Conservation (phyloP, 169 alveolate species). For the Plasmodium knowlesi region DNA sequence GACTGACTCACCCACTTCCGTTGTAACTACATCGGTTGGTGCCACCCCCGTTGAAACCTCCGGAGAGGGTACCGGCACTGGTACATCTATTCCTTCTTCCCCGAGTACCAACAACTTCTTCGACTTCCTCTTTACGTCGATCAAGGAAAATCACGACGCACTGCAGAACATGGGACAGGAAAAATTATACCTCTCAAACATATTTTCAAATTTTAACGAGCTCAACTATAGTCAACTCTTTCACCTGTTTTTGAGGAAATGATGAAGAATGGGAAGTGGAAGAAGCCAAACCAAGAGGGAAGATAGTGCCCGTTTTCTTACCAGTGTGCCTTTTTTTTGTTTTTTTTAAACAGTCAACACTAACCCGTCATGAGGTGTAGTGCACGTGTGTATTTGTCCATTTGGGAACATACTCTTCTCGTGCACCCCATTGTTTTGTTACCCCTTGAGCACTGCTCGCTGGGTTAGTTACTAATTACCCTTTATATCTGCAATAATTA, state of each 20-base stretch:
- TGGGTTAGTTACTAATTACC: background rate
- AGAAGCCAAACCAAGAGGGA: background rate
- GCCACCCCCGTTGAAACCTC: background rate
- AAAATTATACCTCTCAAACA: slow-evolving; percentile 17
- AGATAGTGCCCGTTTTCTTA: background rate
- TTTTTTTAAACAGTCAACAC: background rate
- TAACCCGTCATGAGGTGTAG: background rate
- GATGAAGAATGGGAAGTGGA: background rate
- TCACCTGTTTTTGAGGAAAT: slow-evolving; percentile 4
- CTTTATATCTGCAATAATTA: too few species aligned
- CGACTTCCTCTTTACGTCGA: background rate
- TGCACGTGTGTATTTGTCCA: background rate
- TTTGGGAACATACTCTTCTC: background rate
- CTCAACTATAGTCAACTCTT: slow-evolving; percentile 31
- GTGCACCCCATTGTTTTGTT: background rate
- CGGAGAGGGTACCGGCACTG: background rate
- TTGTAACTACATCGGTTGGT: background rate
- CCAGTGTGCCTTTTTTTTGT: background rate
- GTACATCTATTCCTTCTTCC: background rate
- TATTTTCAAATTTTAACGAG: slow-evolving; percentile 41
- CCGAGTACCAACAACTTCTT: slow-evolving; percentile 10
- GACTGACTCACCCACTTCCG: background rate
- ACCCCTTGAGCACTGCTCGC: background rate
- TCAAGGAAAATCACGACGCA: slow-evolving; percentile 25
- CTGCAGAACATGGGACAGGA: slow-evolving; percentile 2